A percentile compares a stretch with the other conserved stretches of the same genome.
Conservation (phyloP, 352 stramenopile genomes). For the Pythium phragmitis region DNA sequence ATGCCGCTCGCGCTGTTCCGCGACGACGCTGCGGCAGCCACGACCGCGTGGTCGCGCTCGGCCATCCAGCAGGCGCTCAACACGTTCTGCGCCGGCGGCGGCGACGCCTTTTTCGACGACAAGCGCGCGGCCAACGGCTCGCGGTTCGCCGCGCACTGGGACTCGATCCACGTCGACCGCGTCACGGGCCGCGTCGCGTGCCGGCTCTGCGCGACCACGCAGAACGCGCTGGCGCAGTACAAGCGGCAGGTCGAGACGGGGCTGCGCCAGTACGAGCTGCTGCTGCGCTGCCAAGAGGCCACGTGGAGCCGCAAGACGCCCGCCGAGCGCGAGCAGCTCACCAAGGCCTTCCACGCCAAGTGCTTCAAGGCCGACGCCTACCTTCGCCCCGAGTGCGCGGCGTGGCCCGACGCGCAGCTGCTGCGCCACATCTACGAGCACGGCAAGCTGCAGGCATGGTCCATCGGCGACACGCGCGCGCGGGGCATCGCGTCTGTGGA, state of each 20-base stretch:
- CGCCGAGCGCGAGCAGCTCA: constrained; percentile 16
- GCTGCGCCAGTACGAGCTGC: constrained; percentile 19
- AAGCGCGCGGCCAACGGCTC: constrained; percentile 18
- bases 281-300: constrained; percentile 19
- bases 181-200: neutral
- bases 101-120: constrained; percentile 25
- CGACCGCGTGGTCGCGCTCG: constrained; percentile 14
- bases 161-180: constrained; percentile 27
- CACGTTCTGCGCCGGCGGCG: constrained; percentile 8
- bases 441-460: constrained; percentile 26
- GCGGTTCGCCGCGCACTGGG: constrained; percentile 27
- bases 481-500: constrained; percentile 16
- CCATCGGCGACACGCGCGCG: constrained; percentile 24
- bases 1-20: constrained; percentile 12
- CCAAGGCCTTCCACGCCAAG: constrained; percentile 10
- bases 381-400: constrained; percentile 22
- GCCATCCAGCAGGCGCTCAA: constrained; percentile 19
- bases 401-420: constrained; percentile 23
- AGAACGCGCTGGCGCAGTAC: constrained; percentile 20
- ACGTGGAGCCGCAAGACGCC: constrained; percentile 12
- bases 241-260: constrained; percentile 14
- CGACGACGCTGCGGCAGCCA: neutral
- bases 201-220: constrained; percentile 3
- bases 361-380: constrained; percentile 25
- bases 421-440: constrained; percentile 28